Percentiles rank a stretch among this genome's conserved stretches.
phyloP scores from a whole-genome alignment of 2,329 filamentous ascomycete genomes.

The Colletotrichum graminicola region DNA sequence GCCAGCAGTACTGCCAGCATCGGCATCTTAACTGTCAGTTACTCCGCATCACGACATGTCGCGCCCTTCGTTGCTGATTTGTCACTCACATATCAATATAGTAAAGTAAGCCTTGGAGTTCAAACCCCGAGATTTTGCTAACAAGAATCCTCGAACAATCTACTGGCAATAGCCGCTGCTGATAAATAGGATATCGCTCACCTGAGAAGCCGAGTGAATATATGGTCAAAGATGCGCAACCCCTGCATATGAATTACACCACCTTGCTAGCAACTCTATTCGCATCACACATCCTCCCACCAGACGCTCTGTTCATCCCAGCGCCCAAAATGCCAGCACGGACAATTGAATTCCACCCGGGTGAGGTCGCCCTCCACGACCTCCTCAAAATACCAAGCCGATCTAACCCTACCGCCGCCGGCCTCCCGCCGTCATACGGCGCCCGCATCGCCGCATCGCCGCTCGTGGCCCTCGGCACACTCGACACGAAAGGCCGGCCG shows the following conservation, averaged over 20 bases:
- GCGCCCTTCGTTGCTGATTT: slow-evolving; percentile 36
- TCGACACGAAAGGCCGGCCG: slow-evolving; percentile 74
- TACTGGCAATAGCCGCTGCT: neutral
- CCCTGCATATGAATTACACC: slow-evolving; percentile 27
- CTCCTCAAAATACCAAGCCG: slow-evolving; percentile 68
- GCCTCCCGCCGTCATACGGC: slow-evolving; percentile 72
- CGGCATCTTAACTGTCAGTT: neutral
- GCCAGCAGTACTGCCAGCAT: neutral
- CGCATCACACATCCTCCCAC: slow-evolving; percentile 25
- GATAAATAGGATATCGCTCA: neutral
- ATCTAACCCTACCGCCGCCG: slow-evolving; percentile 76
- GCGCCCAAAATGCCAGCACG: slow-evolving; percentile 47
- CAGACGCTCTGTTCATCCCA: slow-evolving; percentile 10
- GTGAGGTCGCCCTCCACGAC: slow-evolving; percentile 74
- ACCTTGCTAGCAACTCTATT: slow-evolving; percentile 20
- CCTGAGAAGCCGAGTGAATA: neutral
- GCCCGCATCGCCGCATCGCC: slow-evolving; percentile 72
- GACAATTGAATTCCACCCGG: slow-evolving; percentile 67
- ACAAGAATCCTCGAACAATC: neutral
- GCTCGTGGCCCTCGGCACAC: slow-evolving; percentile 78
- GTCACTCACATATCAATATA: slow-evolving; percentile 28
- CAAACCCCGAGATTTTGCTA: neutral
- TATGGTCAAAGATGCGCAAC: neutral
- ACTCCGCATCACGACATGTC: slow-evolving; percentile 6
- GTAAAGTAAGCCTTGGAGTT: too few relatives aligned